Conservation (phyloP, 805 yeast genomes). For the Myxozyma melibiosi region DNA sequence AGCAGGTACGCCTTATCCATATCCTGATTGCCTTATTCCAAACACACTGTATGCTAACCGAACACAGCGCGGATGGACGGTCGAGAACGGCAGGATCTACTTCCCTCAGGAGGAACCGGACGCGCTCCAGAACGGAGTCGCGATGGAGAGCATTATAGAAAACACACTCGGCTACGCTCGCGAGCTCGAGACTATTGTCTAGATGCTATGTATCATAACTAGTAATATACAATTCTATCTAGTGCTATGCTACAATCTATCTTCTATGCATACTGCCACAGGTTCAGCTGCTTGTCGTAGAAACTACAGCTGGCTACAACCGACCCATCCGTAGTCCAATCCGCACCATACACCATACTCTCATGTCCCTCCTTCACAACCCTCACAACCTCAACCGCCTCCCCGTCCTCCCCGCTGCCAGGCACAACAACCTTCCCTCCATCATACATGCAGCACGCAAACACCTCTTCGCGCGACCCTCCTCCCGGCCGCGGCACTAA, state of each 20-base stretch:
- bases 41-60: not conserved
- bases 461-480: conserved; percentile 14
- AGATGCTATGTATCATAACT: conserved; percentile 31
- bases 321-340: conserved; percentile 61
- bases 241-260: not conserved
- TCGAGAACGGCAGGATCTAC: conserved; percentile 49
- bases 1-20: conserved; percentile 38
- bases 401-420: conserved; percentile 36
- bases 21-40: not conserved
- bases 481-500: conserved; percentile 60
- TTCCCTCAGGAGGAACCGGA: conserved; percentile 42
- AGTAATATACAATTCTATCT: not conserved
- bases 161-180: conserved; percentile 85
- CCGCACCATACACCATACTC: conserved; percentile 96
- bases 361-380: conserved; percentile 58
- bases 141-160: conserved; percentile 54
- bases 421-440: conserved; percentile 74
- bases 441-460: conserved; percentile 93
- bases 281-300: conserved; percentile 80
- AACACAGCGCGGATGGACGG: conserved; percentile 58
- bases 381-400: conserved; percentile 16
- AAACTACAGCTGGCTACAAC: conserved; percentile 82
- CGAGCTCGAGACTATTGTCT: conserved; percentile 89
- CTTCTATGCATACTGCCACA: conserved; percentile 52
- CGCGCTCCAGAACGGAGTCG: conserved; percentile 44